Evolutionary conservation across 441 rosid genomes (phyloP), one percentile per base, ranked within the genome.

Genomic region (Melianthus villosus): DNA sequence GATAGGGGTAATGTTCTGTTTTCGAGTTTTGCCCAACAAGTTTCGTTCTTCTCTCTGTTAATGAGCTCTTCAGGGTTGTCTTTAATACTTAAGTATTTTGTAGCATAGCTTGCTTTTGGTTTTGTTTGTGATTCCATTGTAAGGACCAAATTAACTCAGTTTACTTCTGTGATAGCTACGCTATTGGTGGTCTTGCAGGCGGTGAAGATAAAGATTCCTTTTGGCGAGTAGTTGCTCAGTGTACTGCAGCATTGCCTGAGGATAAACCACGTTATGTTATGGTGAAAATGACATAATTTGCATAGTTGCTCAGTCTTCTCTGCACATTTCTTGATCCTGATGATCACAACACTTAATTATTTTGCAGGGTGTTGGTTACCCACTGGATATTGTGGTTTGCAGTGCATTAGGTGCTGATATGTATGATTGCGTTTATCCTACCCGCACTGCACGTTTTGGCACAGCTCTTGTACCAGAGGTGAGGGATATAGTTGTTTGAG

Each of bases 171-270:
- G 57, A 64, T 73, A 81, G 93, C 62, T 81, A 77, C 61, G 91
- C 92, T 36, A 76, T 79, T 53, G 85, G 85, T 55, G 92, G 92
- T 55, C 92, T 76, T 60, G 44, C 82, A 43, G 92, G 92, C 4
- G 85, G 92, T 16, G 85, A 79, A 73, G 92, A 79, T 40, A 77
- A 81, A 59, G 83, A 81, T 58, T 77, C 87, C 41, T 81, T 81
- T 70, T 77, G 87, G 83, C 83, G 83, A 36, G 77, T 81, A 49
- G 83, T 81, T 55, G 86, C 87, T 51, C 93, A 74, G 58, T 81
- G 93, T 40, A 77, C 93, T 16, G 87, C 72, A 44, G 53, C 75
- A 34, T 48, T 77, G 64, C 87, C 83, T 28, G 87, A 72, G 48
- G 68, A 81, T 51, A 81, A 81, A 67, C 87, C 93, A 7, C 68